Evolutionary conservation across 1,284 basidiomycete genomes (phyloP).

Genomic region (Mycena sp.): DNA sequence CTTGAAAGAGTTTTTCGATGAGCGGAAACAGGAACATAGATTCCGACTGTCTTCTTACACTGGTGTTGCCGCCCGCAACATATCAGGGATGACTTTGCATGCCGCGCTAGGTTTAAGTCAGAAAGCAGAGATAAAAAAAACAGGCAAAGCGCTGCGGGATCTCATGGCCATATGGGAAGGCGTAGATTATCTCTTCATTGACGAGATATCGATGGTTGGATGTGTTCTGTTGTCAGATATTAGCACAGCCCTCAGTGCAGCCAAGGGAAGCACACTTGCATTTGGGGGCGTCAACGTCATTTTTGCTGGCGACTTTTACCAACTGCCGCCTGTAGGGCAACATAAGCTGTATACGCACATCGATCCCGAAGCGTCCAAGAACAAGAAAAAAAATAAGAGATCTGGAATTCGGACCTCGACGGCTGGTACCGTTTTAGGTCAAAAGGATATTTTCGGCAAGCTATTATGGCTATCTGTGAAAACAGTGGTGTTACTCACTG

Average conservation of each 20-base stretch:
- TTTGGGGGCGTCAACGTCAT: conserved; percentile 53
- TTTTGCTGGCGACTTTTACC: conserved; percentile 50
- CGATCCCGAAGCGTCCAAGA: not conserved
- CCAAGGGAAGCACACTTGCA: conserved; percentile 37
- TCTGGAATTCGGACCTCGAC: conserved; percentile 2
- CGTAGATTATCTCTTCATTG: conserved; percentile 52
- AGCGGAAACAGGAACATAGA: not conserved
- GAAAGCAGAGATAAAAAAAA: not conserved
- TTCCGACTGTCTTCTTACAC: conserved; percentile 35
- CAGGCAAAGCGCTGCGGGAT: not conserved
- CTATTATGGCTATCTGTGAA: conserved; percentile 41
- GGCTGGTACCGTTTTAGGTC: conserved; percentile 11
- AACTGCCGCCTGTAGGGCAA: conserved; percentile 45
- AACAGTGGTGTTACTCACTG: conserved; percentile 38
- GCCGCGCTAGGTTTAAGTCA: conserved; percentile 27
- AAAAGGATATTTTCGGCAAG: conserved; percentile 36
- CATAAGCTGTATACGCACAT: conserved; percentile 25
- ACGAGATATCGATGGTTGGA: conserved; percentile 54
- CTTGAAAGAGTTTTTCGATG: conserved; percentile 30
- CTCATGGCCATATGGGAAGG: no score
- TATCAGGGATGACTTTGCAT: conserved; percentile 36
- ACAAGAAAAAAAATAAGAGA: not conserved
- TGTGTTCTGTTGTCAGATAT: conserved; percentile 40
- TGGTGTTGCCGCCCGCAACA: conserved; percentile 34
- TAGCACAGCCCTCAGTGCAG: conserved; percentile 38